Evolutionary conservation across 177 flowering plant species (phyloP), one percentile per base, ranked within the genome.

Genomic region (Vitis hybrid): DNA sequence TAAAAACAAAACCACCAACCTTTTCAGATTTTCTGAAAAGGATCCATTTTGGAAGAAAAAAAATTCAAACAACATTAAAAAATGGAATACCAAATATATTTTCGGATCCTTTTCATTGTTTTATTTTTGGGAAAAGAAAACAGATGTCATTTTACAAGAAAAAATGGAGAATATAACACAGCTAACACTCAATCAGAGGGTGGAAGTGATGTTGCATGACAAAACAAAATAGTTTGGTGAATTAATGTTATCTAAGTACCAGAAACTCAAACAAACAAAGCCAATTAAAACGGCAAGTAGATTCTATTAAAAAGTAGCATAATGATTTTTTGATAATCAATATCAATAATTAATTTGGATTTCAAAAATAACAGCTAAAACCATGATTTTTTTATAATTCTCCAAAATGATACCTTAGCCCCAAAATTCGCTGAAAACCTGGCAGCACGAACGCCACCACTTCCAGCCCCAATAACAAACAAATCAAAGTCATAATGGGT

Each of bases 381-480:
- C 56, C 20, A 48, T 1, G 3, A 58, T 18, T 58, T n/a, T n/a
- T 58, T 58, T 20, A 20, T 18, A 13, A 56, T n/a, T n/a, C 11
- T 32, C 11, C 11, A 9, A 4, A 35, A 53, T 51, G 18, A 61
- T 71, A 92, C 97, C 95, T 94, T 92, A 62, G 98, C 99, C 72
- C 98, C 99, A 58, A 58, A 74, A 56, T 84, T 89, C 77, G 99
- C 91, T 4, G 99, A 82, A 72, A 91, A 88, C 64, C 99, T 86
- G 56, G 94, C 62, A 20, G 97, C 99, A 56, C 97, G 95, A 77
- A 93, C 98, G 46, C 98, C 99, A 7, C 99, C 99, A 66, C 98
- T 93, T 4, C 99, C 99, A 61, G 97, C 98, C 13, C 99, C 98
- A 70, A 92, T 92, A 14, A 95, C 98, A 79, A 93, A 93, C 77